These are phyloP conservation scores for Galerina sulciceps DNA, from an alignment of 768 basidiomycete species.

Conservation along the genomic window DNA sequence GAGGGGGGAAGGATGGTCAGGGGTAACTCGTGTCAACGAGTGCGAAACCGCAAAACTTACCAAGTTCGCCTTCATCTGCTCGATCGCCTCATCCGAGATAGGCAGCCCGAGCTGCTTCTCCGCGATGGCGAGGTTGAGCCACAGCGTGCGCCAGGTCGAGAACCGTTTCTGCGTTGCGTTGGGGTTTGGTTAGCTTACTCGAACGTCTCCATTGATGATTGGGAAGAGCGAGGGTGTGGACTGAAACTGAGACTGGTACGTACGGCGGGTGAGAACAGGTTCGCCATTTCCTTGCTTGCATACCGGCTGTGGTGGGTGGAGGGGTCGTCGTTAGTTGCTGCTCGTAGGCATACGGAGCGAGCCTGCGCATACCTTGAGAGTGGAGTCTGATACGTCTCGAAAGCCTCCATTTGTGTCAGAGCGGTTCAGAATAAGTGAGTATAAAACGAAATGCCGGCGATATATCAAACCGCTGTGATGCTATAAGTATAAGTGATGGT, in stretches of 20 bases:
- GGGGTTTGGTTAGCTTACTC: neutral
- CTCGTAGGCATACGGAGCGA: neutral
- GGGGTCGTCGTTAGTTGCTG: neutral
- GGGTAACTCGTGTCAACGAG: neutral
- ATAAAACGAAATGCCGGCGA: neutral
- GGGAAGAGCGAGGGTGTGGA: neutral
- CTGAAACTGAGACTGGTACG: too few relatives aligned
- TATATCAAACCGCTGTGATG: neutral
- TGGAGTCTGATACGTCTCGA: conserved; percentile 80
- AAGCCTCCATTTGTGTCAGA: conserved; percentile 54
- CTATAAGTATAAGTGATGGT: too few relatives aligned
- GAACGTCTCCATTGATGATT: neutral
- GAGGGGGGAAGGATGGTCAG: too few relatives aligned
- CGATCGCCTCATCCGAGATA: conserved; percentile 88
- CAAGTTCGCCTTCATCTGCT: conserved; percentile 93
- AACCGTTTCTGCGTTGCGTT: conserved; percentile 77
- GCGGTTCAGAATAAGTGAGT: neutral
- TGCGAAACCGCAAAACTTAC: conserved; percentile 40
- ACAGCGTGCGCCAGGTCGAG: conserved; percentile 92
- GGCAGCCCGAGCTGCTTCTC: conserved; percentile 94
- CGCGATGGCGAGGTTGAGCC: conserved; percentile 95
- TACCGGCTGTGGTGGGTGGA: conserved; percentile 71
- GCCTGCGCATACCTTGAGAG: conserved; percentile 67
- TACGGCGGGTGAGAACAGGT: conserved; percentile 94
- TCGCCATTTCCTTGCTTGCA: conserved; percentile 98